phyloP scores from a whole-genome alignment of 768 basidiomycete genomes.

The Xerocomellus chrysenteron region DNA sequence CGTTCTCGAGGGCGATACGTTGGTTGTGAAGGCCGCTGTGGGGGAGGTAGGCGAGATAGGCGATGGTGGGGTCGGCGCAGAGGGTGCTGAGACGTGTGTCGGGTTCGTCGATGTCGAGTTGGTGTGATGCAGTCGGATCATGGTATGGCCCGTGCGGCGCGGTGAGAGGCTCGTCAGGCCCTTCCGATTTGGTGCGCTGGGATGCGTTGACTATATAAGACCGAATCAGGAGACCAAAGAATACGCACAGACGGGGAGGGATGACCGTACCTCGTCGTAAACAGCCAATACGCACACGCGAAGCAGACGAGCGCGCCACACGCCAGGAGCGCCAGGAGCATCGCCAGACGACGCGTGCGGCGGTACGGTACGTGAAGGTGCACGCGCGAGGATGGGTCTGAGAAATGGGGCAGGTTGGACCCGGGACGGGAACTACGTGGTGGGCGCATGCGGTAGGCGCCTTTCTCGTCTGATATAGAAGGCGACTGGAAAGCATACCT shows the following conservation, averaged over 20 bases:
- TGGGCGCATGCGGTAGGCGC: slow-evolving; percentile 61
- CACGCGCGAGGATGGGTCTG: slow-evolving; percentile 3
- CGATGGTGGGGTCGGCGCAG: slow-evolving; percentile 30
- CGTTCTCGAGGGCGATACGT: slow-evolving; percentile 84
- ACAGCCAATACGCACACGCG: slow-evolving; percentile 61
- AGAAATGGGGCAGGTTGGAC: slow-evolving; percentile 19
- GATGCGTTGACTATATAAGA: slow-evolving; percentile 17
- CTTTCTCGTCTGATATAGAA: slow-evolving; percentile 64
- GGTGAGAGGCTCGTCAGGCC: not conserved
- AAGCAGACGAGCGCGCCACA: slow-evolving; percentile 54
- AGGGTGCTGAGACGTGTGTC: slow-evolving; percentile 6
- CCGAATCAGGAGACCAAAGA: slow-evolving; percentile 17
- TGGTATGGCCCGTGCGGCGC: not conserved
- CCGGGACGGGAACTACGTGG: slow-evolving; percentile 31
- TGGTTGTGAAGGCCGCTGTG: slow-evolving; percentile 88
- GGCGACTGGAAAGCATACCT: slow-evolving; percentile 46
- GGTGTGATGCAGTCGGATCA: not conserved
- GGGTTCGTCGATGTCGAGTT: slow-evolving; percentile 22
- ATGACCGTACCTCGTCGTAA: slow-evolving; percentile 56
- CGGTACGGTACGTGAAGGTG: slow-evolving; percentile 19
- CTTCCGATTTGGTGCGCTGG: slow-evolving; percentile 9
- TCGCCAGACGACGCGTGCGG: slow-evolving; percentile 37
- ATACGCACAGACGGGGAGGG: slow-evolving; percentile 16
- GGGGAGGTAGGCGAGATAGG: slow-evolving; percentile 72
- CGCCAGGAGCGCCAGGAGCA: slow-evolving; percentile 47